Evolutionary conservation across 768 basidiomycete species (phyloP).

Genomic region (Pleurotus sapidus): DNA sequence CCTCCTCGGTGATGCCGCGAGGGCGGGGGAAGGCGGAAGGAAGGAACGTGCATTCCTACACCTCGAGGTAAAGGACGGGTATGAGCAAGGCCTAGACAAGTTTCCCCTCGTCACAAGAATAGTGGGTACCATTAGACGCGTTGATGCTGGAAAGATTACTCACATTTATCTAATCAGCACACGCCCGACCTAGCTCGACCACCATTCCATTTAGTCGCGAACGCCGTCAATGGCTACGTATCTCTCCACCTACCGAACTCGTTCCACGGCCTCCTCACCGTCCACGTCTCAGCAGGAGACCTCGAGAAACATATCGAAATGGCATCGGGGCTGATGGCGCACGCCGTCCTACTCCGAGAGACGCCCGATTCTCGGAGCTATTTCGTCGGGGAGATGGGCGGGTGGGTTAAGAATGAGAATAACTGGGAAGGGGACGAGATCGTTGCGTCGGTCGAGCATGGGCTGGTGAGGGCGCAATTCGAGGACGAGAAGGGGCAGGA

Average conservation of each 20-base stretch:
- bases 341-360: slow-evolving; percentile 29
- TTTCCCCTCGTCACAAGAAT: slow-evolving; percentile 36
- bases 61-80: slow-evolving; percentile 23
- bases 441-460: slow-evolving; percentile 30
- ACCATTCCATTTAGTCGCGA: slow-evolving; percentile 29
- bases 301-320: slow-evolving; percentile 18
- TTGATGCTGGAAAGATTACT: not conserved
- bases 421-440: slow-evolving; percentile 39
- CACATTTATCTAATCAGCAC: slow-evolving; percentile 21
- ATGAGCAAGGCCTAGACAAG: slow-evolving; percentile 12
- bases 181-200: slow-evolving; percentile 31
- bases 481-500: slow-evolving; percentile 25
- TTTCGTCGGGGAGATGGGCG: slow-evolving; percentile 33
- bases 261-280: slow-evolving; percentile 37
- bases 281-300: slow-evolving; percentile 33
- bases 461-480: slow-evolving; percentile 33
- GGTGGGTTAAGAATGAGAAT: slow-evolving; percentile 22
- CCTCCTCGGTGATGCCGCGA: slow-evolving; percentile 22
- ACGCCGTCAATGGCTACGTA: slow-evolving; percentile 26
- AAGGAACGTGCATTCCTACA: slow-evolving; percentile 19
- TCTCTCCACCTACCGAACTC: slow-evolving; percentile 38
- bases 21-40: not conserved
- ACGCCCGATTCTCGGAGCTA: slow-evolving; percentile 23
- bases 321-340: slow-evolving; percentile 23
- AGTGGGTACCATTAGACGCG: slow-evolving; percentile 18